These are phyloP conservation scores for Verticillium alfalfae DNA, from an alignment of 2,329 filamentous ascomycete species.

Conservation along the genomic window DNA sequence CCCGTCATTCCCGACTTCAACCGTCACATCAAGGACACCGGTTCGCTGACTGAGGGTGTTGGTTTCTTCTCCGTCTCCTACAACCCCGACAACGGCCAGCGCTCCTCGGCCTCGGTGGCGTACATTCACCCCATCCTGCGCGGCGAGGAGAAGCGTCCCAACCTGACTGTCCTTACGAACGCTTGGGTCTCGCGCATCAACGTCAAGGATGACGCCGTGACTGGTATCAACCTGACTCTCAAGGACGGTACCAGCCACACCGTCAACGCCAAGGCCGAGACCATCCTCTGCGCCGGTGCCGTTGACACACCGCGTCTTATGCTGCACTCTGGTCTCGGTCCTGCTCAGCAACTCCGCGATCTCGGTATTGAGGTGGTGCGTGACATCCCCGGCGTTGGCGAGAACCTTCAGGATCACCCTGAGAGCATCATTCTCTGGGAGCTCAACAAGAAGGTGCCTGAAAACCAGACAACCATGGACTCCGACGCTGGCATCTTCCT, in stretches of 20 bases:
- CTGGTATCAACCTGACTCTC: conserved; percentile 64
- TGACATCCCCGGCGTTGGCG: conserved; percentile 54
- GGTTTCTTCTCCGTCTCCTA: conserved; percentile 91
- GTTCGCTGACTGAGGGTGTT: conserved; percentile 68
- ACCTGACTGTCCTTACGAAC: conserved; percentile 81
- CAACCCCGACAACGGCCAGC: conserved; percentile 80
- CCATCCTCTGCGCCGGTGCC: conserved; percentile 73
- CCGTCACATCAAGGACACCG: conserved; percentile 68
- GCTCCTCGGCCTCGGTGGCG: conserved; percentile 82
- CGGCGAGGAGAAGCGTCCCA: conserved; percentile 75
- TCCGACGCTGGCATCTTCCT: conserved; percentile 87
- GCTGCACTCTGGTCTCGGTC: conserved; percentile 52
- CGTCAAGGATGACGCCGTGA: conserved; percentile 62
- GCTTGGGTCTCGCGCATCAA: conserved; percentile 83
- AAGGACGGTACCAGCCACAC: conserved; percentile 46
- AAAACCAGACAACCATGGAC: conserved; percentile 84
- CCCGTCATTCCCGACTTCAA: conserved; percentile 85
- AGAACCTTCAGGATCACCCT: conserved; percentile 57
- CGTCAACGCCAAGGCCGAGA: conserved; percentile 56
- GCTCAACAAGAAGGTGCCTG: conserved; percentile 68
- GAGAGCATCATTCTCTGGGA: conserved; percentile 66
- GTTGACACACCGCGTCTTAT: conserved; percentile 72
- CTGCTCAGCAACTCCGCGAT: conserved; percentile 44
- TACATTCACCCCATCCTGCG: conserved; percentile 90
- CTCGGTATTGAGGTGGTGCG: conserved; percentile 50